phyloP scores from a whole-genome alignment of 345 rosid species.

The Gossypium ekmanianum region DNA sequence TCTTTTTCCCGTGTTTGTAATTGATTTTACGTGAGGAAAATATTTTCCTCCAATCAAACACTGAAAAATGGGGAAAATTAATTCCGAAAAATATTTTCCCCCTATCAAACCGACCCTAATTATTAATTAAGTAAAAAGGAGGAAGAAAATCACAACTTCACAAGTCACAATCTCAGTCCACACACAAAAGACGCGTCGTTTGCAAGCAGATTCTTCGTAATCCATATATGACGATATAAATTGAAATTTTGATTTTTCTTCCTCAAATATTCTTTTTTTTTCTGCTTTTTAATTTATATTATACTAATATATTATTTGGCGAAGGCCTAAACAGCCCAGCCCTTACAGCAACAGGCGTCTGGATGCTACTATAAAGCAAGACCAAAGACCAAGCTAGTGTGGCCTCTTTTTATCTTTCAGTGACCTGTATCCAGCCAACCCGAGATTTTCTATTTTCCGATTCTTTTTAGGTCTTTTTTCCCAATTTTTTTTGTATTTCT shows the following conservation, averaged over 20 bases:
- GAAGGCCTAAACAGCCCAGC: not conserved
- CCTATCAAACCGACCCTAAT: too few relatives aligned
- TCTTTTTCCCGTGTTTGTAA: too few relatives aligned
- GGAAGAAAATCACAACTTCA: not conserved
- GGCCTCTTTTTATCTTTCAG: slow-evolving; percentile 4
- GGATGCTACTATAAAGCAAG: not conserved
- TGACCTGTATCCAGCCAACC: not conserved
- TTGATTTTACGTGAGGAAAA: too few relatives aligned
- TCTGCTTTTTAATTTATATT: not conserved
- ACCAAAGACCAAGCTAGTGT: slow-evolving; percentile 14
- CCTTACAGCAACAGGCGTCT: not conserved
- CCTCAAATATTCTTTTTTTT: not conserved
- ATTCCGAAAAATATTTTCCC: too few relatives aligned
- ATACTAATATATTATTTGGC: not conserved
- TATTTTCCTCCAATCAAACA: too few relatives aligned
- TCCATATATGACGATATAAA: not conserved
- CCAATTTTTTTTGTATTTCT: not conserved
- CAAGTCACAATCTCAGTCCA: not conserved
- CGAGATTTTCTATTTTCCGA: not conserved
- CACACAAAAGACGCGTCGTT: slow-evolving; percentile 2
- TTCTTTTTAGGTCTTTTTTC: not conserved
- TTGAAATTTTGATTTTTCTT: not conserved
- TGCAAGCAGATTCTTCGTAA: not conserved
- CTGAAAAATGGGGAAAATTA: too few relatives aligned
- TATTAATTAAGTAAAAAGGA: not conserved